Percentiles rank a stretch among this genome's conserved stretches.
These are phyloP conservation scores for Rhodomyrtus tomentosa DNA, from an alignment of 345 rosid genomes.

Conservation along the genomic window DNA sequence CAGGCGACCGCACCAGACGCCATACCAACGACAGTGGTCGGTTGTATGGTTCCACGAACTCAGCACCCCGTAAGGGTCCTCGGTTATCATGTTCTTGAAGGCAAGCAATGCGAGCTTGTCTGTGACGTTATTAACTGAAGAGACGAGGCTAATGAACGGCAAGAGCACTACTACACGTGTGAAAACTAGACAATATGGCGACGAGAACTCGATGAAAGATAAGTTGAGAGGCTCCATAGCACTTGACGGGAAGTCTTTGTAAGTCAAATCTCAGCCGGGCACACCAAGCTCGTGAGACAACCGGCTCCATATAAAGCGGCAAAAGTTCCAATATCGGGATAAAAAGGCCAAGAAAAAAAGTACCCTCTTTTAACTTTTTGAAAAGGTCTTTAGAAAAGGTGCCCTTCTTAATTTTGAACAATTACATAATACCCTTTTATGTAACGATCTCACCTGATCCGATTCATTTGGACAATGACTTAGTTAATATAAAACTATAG, in stretches of 20 bases:
- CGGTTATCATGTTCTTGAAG: neutral
- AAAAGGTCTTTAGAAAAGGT: no score
- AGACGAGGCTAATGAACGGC: neutral
- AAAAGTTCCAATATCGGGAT: no score
- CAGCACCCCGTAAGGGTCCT: neutral
- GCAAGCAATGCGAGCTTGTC: neutral
- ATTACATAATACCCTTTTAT: no score
- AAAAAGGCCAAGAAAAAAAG: no score
- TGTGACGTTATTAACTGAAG: constrained; percentile 1
- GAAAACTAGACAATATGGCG: neutral
- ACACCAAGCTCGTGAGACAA: no score
- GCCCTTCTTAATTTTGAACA: no score
- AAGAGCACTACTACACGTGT: neutral
- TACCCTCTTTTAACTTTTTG: no score
- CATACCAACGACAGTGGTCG: neutral
- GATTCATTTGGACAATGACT: no score
- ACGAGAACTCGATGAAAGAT: neutral
- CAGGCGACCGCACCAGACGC: neutral
- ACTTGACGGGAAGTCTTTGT: neutral
- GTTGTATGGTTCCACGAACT: neutral
- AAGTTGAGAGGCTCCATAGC: neutral
- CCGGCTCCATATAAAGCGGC: no score
- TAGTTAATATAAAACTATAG: no score
- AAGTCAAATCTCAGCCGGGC: no score
- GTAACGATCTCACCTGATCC: no score